These are phyloP conservation scores for Phytopythium mirpurense DNA, from an alignment of 352 stramenopile genomes.

Conservation along the genomic window DNA sequence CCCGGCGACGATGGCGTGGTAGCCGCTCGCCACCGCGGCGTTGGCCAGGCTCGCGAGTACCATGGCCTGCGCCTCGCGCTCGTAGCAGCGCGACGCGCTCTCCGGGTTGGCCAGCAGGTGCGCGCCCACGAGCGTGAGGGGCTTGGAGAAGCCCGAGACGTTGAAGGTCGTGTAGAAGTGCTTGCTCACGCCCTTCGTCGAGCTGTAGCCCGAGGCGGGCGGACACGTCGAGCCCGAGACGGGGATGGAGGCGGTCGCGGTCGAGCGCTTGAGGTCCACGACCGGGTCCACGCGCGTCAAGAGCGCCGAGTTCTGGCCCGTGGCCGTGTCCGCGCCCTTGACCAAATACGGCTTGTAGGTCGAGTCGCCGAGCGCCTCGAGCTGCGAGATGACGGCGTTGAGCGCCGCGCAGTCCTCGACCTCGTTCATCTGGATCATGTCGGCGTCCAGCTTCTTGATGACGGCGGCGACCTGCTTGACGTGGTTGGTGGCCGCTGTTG, in stretches of 20 bases:
- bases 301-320: conserved; percentile 61
- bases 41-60: conserved; percentile 42
- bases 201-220: conserved; percentile 26
- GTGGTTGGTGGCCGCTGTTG: conserved; percentile 33
- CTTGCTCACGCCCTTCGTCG: conserved; percentile 55
- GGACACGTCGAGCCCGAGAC: conserved; percentile 53
- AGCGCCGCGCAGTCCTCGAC: conserved; percentile 56
- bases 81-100: conserved; percentile 45
- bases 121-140: conserved; percentile 55
- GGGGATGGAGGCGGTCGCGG: conserved; percentile 24
- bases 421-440: conserved; percentile 68
- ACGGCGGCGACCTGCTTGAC: conserved; percentile 44
- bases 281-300: conserved; percentile 59
- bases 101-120: conserved; percentile 60
- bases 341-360: conserved; percentile 67
- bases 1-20: conserved; percentile 61
- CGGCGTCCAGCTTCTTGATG: conserved; percentile 42
- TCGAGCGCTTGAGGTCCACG: conserved; percentile 38
- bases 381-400: conserved; percentile 40
- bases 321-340: conserved; percentile 49
- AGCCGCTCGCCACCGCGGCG: conserved; percentile 25
- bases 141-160: conserved; percentile 53
- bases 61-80: conserved; percentile 57
- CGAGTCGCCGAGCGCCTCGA: conserved; percentile 35
- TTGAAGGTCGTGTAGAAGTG: conserved; percentile 73